Evolutionary conservation across 139 green algal species (phyloP), one percentile per base, ranked within the genome.

Genomic region (Haematococcus lacustris): DNA sequence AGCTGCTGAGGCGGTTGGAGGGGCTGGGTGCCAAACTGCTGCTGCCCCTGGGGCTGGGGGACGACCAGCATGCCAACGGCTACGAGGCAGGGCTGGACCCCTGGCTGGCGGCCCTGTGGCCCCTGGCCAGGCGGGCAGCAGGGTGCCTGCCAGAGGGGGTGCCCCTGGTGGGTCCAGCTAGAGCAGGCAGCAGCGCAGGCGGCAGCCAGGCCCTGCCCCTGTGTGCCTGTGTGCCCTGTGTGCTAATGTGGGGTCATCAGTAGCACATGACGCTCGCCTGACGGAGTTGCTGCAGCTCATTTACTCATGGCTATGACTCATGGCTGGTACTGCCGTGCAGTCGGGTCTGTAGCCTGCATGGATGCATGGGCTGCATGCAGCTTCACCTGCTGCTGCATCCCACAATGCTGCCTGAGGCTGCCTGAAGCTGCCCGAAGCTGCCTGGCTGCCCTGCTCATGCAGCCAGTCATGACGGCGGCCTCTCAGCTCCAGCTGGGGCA

Each of bases 41-140:
- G 30, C 32, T 93, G 40, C 76, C 87, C 51, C 78, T 83, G 26
- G 94, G 92, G 2, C 75, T 98, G 62, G 94, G 94, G 1, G 93
- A 98, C 74, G 94, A 98, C 76, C 89, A 93, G 77, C 80, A 92
- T 59, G 80, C 79, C 7, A 76, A 70, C 68, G 95, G 94, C 3
- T 94, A 96, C 79, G 93, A 98, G 57, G 88, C 87, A 2, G 88
- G 80, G 1, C 83, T 98, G 39, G 92, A 98, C 76, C 78, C 86
- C 23, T 98, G 94, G 94, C 80, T 96, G 51, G 23, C 66, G 4
- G 32, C 70, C 30, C 82, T 98, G 59, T 98, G 93, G 91, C 1
- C 26, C 1, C 37, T 37, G 7, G 62, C 38, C 72, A 88, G 80
- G 80, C 86, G 53, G 34, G 51, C 21, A 28, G 61, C 61, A 26